phyloP scores from a whole-genome alignment of 352 stramenopile species.

The Halophytophthora batemanensis region DNA sequence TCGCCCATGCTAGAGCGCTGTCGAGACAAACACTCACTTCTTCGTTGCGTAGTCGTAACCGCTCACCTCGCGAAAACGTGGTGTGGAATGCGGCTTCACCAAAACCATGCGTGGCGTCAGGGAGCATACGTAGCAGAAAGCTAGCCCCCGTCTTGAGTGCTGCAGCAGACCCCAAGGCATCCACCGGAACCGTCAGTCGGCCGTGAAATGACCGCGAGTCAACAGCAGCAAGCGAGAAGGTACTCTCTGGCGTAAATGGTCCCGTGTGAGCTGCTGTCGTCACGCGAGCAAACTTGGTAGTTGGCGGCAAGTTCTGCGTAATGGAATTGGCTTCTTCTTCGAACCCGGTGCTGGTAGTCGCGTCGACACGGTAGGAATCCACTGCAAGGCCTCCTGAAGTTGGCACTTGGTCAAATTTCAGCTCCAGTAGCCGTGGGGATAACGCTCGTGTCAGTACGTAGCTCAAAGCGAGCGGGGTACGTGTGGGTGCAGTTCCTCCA shows the following conservation, averaged over 20 bases:
- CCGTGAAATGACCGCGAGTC: slow-evolving; percentile 44
- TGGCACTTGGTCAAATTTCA: slow-evolving; percentile 62
- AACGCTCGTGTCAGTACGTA: slow-evolving; percentile 40
- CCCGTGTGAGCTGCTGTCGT: slow-evolving; percentile 68
- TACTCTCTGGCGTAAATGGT: slow-evolving; percentile 53
- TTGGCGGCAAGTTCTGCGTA: slow-evolving; percentile 26
- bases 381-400: slow-evolving; percentile 53
- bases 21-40: slow-evolving; percentile 67
- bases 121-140: slow-evolving; percentile 53
- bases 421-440: slow-evolving; percentile 35
- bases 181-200: slow-evolving; percentile 39
- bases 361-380: slow-evolving; percentile 56
- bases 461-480: slow-evolving; percentile 40
- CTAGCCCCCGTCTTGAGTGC: slow-evolving; percentile 21
- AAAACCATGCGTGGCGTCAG: slow-evolving; percentile 32
- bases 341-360: slow-evolving; percentile 14
- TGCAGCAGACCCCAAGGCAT: slow-evolving; percentile 40
- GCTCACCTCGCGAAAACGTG: slow-evolving; percentile 60
- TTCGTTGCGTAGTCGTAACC: slow-evolving; percentile 55
- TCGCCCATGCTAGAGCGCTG: slow-evolving; percentile 41
- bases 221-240: slow-evolving; percentile 64
- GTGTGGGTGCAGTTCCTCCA: slow-evolving; percentile 35
- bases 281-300: slow-evolving; percentile 51
- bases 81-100: slow-evolving; percentile 28
- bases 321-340: slow-evolving; percentile 3